These are phyloP conservation scores for Euphorbia peplus DNA, from an alignment of 345 rosid genomes.

Conservation along the genomic window DNA sequence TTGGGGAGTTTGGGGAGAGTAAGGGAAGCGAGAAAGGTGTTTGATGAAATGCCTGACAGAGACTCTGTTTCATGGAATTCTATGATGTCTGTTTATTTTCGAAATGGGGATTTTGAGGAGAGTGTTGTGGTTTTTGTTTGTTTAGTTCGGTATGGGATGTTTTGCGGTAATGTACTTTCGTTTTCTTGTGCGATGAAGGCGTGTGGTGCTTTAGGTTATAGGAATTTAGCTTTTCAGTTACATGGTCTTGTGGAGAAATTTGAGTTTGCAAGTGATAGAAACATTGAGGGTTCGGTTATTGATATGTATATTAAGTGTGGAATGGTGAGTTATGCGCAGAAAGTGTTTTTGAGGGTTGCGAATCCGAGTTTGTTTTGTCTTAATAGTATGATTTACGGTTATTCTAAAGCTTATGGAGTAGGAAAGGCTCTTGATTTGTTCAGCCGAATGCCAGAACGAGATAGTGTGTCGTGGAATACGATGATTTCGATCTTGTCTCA, in stretches of 20 bases:
- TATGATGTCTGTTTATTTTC: constrained; percentile 16
- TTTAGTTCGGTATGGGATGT: constrained; percentile 8
- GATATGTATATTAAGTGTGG: constrained; percentile 27
- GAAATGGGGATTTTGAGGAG: constrained; percentile 12
- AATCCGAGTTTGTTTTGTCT: constrained; percentile 26
- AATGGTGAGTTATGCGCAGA: constrained; percentile 10
- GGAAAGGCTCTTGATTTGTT: constrained; percentile 24
- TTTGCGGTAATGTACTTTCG: constrained; percentile 1
- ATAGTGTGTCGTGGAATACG: constrained; percentile 28
- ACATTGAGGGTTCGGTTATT: constrained; percentile 11
- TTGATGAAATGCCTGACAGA: constrained; percentile 28
- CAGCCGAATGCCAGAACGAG: constrained; percentile 25
- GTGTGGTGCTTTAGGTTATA: constrained; percentile 22
- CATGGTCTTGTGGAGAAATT: constrained; percentile 21
- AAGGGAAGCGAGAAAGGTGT: constrained; percentile 19
- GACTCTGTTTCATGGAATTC: constrained; percentile 32
- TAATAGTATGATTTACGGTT: constrained; percentile 31
- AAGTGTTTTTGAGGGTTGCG: constrained; percentile 17
- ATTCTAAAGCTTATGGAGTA: constrained; percentile 18
- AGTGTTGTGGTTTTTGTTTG: constrained; percentile 14
- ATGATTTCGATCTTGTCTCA: constrained; percentile 23
- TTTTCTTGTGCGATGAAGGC: constrained; percentile 30
- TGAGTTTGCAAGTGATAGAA: neutral
- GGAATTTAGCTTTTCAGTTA: constrained; percentile 20
- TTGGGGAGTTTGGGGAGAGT: neutral